Base-by-base conservation (phyloP, 257 asterid genomes). In the Perilla frutescens region DNA sequence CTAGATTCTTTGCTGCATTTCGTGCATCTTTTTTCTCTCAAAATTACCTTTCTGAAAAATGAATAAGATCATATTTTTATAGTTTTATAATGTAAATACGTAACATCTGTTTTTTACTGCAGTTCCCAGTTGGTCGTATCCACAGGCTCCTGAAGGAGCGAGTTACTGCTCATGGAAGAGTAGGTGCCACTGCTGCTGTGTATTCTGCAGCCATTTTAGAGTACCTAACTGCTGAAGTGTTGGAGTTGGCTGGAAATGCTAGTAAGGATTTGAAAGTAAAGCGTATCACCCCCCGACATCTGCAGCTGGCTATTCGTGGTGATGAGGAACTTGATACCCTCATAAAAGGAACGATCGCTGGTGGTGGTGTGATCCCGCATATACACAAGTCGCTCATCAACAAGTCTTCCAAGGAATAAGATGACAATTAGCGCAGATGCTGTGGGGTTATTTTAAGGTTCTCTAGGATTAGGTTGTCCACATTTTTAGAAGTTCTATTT, bases 321-420 rank as follows among this genome's bases (percentile, higher is more conserved):
- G 87, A 83, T 8, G 87, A 83, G 70, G 87, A 83, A 26, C 84
- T 83, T 3, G 83, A 82, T 40, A 82, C 86, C 55, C 86, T 82
- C 50, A 79, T 82, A 15, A 82, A 82, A 64, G 86, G 86, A 59
- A 82, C 86, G 45, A 82, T 82, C 44, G 87, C 87, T 62, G 87
- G 87, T 14, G 87, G 87, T 31, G 85, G 87, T 12, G 87, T 83
- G 63, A 83, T 83, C 65, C 87, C 87, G 6, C 87, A 83, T 29
- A 83, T 83, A 75, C 87, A 83, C 71, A 83, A 83, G 76, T 83
- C 87, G 6, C 85, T 83, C 67, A 83, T 83, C 80, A 83, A 83
- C 80, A 83, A 83, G 61, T 80, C 87, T 56, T 74, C 85, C 72
- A 81, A 84, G 78, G 84, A 84, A 50, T 81, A 3, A 62, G 63